Evolutionary conservation across 176 grass and related monocot genomes (phyloP), one percentile per base, ranked within the genome.

Genomic region (Raddia guianensis): DNA sequence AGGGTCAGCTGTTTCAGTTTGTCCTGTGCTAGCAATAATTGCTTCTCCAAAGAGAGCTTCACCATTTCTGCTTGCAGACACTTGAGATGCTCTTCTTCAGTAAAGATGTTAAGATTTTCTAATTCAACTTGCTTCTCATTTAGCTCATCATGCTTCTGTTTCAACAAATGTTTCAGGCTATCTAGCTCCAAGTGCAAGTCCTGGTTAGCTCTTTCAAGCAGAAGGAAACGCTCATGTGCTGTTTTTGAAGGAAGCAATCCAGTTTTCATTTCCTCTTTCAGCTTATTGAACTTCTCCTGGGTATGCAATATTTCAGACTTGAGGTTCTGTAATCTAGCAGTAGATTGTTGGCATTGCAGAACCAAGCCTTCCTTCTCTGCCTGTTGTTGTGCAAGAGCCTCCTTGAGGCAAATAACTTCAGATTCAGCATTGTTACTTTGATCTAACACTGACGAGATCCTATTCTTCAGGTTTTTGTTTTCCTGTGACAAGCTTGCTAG

Each of bases 381-480:
- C 71, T 89, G 82, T 73, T 89, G 68, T 74, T 87, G 78, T 42
- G 81, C 84, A 46, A 87, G 83, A 14, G 66, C 59, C 9, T 98
- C 95, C 85, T 87, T 92, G 47, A 98, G 82, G 47, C 14, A 43
- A 64, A 77, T 59, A 27, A 83, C 66, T 84, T 93, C 89, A 5
- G 77, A 80, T 6, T 94, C 86, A 40, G 83, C 78, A 76, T 78
- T 86, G 62, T 83, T 80, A 60, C 74, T 79, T 33, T 78, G 83
- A 8, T 68, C 78, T 83, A 89, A 63, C 70, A 87, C 49, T 58
- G 76, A 61, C n/a, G 78, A 73, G 27, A 82, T 85, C 43, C 72
- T 85, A n/a, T 70, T 84, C 80, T 89, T 98, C 62, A 98, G 90
- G 54, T 91, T 84, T 85, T 93, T 67, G 70, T 98, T 98, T 83